A percentile compares a stretch with the other conserved stretches of the same genome.
phyloP scores from a whole-genome alignment of 768 basidiomycete genomes.

The Macrolepiota albuminosa region DNA sequence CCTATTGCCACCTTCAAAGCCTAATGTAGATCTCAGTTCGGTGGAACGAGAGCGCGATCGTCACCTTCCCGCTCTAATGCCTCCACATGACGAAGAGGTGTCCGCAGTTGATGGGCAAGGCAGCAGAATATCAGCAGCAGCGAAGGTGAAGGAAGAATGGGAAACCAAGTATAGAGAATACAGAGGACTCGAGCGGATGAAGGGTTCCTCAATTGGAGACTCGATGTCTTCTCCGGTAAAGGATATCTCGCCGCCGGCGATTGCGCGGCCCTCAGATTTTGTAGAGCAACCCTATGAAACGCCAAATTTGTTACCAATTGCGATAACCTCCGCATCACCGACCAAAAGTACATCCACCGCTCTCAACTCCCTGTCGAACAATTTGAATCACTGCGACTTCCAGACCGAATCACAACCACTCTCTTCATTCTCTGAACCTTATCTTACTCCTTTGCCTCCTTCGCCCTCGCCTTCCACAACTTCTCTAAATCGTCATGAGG shows the following conservation, averaged over 20 bases:
- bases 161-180: slow-evolving; percentile 31
- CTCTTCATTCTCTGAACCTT: background rate
- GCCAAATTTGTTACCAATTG: background rate
- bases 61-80: slow-evolving; percentile 30
- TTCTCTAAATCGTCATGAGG: background rate
- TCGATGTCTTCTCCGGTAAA: background rate
- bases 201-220: slow-evolving; percentile 30
- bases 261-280: slow-evolving; percentile 6
- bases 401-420: background rate
- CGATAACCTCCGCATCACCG: background rate
- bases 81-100: slow-evolving; percentile 10
- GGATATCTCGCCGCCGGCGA: slow-evolving; percentile 8
- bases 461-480: slow-evolving; percentile 8
- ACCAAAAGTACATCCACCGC: background rate
- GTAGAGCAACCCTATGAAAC: background rate
- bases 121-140: slow-evolving; percentile 38
- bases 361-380: background rate
- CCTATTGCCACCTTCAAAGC: slow-evolving; percentile 43
- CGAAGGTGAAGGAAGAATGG: slow-evolving; percentile 52
- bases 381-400: background rate
- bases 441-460: slow-evolving; percentile 14
- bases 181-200: slow-evolving; percentile 23
- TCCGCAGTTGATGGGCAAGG: slow-evolving; percentile 11
- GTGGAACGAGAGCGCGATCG: slow-evolving; percentile 34
- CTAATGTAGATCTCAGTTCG: slow-evolving; percentile 38